phyloP scores from a whole-genome alignment of 2,329 filamentous ascomycete species.

The Aspergillus sp. region DNA sequence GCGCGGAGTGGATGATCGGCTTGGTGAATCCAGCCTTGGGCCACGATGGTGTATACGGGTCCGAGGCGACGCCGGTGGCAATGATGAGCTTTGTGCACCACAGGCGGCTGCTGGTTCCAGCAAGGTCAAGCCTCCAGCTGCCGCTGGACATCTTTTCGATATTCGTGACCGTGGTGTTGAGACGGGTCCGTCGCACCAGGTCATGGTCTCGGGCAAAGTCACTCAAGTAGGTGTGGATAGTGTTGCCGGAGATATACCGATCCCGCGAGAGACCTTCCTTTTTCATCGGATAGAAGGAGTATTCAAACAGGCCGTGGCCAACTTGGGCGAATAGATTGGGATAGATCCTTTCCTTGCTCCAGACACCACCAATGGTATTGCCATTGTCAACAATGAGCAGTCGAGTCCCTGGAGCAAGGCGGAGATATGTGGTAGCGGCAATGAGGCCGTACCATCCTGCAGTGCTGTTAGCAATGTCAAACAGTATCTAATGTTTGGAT shows the following conservation, averaged over 20 bases:
- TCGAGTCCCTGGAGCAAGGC: conserved; percentile 8
- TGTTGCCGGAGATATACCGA: not conserved
- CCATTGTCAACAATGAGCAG: conserved; percentile 12
- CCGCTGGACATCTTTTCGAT: not conserved
- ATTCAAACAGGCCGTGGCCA: conserved; percentile 29
- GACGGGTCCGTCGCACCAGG: not conserved
- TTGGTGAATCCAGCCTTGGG: not conserved
- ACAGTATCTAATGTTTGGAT: not conserved
- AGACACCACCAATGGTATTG: conserved; percentile 13
- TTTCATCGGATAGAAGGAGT: conserved; percentile 26
- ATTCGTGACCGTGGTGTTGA: not conserved
- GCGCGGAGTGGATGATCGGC: not conserved
- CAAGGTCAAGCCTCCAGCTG: not conserved
- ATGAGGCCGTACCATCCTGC: conserved; percentile 16
- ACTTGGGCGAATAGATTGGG: conserved; percentile 27
- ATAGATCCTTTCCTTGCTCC: conserved; percentile 16
- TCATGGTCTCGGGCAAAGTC: not conserved
- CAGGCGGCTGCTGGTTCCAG: too few relatives aligned
- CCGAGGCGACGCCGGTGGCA: not conserved
- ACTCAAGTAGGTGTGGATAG: conserved; percentile 1
- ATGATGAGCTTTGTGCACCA: not conserved
- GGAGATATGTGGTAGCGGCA: conserved; percentile 15
- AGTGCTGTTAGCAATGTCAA: conserved; percentile 1
- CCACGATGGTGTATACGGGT: not conserved
- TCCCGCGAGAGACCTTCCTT: not conserved